Evolutionary conservation across 352 stramenopile species (phyloP).

Genomic region (Pythium monospermum): DNA sequence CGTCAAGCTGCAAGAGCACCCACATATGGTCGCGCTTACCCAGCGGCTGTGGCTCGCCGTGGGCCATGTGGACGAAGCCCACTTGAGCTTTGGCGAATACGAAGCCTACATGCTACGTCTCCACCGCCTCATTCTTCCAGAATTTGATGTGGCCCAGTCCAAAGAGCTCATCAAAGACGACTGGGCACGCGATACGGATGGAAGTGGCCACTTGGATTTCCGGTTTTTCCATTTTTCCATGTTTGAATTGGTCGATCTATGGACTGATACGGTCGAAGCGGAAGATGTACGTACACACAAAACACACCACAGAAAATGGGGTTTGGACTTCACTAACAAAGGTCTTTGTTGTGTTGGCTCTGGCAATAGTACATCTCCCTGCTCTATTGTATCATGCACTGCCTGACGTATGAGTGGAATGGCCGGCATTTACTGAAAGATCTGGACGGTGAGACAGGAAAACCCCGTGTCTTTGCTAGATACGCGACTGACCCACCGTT

Average conservation of each 20-base stretch:
- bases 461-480: neutral
- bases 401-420: constrained; percentile 48
- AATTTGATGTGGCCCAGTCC: constrained; percentile 63
- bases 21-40: constrained; percentile 64
- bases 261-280: constrained; percentile 57
- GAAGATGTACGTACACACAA: constrained; percentile 44
- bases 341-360: too few relatives aligned
- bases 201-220: constrained; percentile 52
- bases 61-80: constrained; percentile 20
- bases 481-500: neutral
- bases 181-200: constrained; percentile 56
- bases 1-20: constrained; percentile 45
- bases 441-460: constrained; percentile 31
- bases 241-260: constrained; percentile 77
- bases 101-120: constrained; percentile 68
- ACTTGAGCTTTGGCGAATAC: constrained; percentile 49
- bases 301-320: neutral
- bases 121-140: constrained; percentile 68
- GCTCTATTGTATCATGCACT: constrained; percentile 73
- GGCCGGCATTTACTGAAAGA: constrained; percentile 42
- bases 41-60: constrained; percentile 65
- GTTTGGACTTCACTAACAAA: neutral
- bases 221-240: constrained; percentile 77
- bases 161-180: constrained; percentile 62
- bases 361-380: constrained; percentile 60